Evolutionary conservation across 805 yeast genomes (phyloP), one percentile per base, ranked within the genome.

Genomic region (Jamesozyma piceae): DNA sequence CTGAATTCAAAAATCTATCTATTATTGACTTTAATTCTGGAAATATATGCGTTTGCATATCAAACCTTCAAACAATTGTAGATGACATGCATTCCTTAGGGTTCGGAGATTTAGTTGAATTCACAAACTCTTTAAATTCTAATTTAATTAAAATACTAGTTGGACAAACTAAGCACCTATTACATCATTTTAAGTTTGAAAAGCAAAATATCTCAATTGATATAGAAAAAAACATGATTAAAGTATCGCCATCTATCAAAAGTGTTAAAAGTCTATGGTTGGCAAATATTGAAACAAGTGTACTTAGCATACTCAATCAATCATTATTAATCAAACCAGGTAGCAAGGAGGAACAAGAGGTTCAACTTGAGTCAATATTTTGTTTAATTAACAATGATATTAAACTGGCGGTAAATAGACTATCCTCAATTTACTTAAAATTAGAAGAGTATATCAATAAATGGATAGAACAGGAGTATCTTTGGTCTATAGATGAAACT

Each of bases 401-500:
- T 17, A 28, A 4, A 4, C 9, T 3, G 2, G 34, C 34, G 3
- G 14, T 37, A 10, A 14, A 35, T 11, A 27, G 14, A 4, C 15
- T 40, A 15, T 22, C 10, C 20, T 15, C 18, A 14, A 9, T 28
- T 14, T 21, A 24, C 15, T 5, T 9, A 5, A 26, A 33, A 17
- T 15, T 20, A 4, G 29, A 34, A 20, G 34, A 21, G 2, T 41
- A 18, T 14, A 22, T 17, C 5, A 8, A 3, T 4, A 4, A 14
- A 14, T 44, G 47, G 47, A 37, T 27, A 15, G 15, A 21, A 3
- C 30, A 31, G 6, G 41, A 37, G 17, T 27, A 27, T 3, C 26
- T 51, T 18, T 49, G 53, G 53, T 27, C 10, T 6, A 21, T 48
- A 21, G 34, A 43, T n/a, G 53, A 51, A 28, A 37, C 39, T 14